Evolutionary conservation across 768 basidiomycete species (phyloP), one percentile per base, ranked within the genome.

Genomic region (Podaxis rugospora): DNA sequence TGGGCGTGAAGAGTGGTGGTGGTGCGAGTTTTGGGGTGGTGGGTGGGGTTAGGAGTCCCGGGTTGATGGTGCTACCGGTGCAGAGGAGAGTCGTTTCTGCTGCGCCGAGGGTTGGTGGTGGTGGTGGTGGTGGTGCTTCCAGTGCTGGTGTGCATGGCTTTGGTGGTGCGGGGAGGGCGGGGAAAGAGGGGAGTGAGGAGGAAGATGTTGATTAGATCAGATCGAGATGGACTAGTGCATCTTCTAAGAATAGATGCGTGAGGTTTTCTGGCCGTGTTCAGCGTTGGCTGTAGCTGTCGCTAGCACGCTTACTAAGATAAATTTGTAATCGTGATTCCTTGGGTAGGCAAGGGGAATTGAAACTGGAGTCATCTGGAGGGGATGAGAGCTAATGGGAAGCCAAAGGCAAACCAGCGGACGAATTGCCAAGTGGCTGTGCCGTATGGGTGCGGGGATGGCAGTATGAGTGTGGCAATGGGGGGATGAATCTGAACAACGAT

Each of bases 171-270:
- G 1, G 25, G 50, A 51, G 50, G 27, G 28, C 3, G 21, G 47
- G 2, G 5, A 0, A 2, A 35, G 27, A 25, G 9, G 46, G n/a
- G 18, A 16, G 9, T 9, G 55, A 57, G 18, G 55, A 47, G 7
- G 55, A 47, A 14, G 55, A 57, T 6, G 55, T 57, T 16, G 55
- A 57, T 49, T 57, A 56, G 46, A 32, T 44, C 40, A 18, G 5
- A 14, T 54, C n/a, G 40, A 13, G 25, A 49, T 11, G 11, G 47
- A 42, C 21, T 21, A 21, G 21, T 21, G 4, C 27, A 13, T 14
- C 5, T 42, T 42, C 40, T 5, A 42, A 42, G 40, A 42, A 14
- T 28, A 27, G 27, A 27, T 27, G 27, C 25, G 25, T 25, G 25
- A 25, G 25, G n/a, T n/a, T n/a, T n/a, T n/a, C n/a, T n/a, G n/a